These are phyloP conservation scores for Piloderma croceum DNA, from an alignment of 768 basidiomycete genomes.

Conservation along the genomic window DNA sequence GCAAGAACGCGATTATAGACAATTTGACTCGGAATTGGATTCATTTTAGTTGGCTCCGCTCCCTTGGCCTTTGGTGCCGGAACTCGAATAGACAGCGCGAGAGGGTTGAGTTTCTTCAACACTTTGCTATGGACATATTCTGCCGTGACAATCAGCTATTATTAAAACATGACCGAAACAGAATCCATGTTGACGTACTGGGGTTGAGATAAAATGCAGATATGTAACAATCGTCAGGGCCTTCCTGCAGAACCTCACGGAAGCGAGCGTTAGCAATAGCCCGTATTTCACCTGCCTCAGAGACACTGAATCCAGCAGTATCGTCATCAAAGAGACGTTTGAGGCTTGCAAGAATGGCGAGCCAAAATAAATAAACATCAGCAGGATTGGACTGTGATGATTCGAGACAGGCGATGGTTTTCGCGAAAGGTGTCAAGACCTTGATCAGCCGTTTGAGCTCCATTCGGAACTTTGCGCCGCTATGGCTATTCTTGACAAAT, in stretches of 20 bases:
- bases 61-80: too few relatives aligned
- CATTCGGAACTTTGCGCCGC: constrained; percentile 12
- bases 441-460: constrained; percentile 11
- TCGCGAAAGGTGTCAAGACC: constrained; percentile 14
- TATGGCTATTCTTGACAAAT: constrained; percentile 1
- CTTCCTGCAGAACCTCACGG: constrained; percentile 24
- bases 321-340: constrained; percentile 17
- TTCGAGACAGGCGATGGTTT: constrained; percentile 24
- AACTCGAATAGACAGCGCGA: constrained; percentile 6
- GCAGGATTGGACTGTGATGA: constrained; percentile 23
- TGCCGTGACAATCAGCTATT: constrained; percentile 1
- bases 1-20: too few relatives aligned
- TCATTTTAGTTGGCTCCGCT: too few relatives aligned
- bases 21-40: too few relatives aligned
- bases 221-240: constrained; percentile 15
- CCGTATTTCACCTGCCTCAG: constrained; percentile 18
- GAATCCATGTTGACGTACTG: constrained; percentile 9
- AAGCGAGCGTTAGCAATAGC: constrained; percentile 25
- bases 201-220: constrained; percentile 22
- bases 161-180: not conserved
- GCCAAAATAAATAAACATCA: constrained; percentile 28
- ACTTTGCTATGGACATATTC: not conserved
- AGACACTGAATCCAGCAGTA: constrained; percentile 16
- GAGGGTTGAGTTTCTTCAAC: not conserved
- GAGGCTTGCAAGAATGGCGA: constrained; percentile 20